phyloP scores from a whole-genome alignment of 192 early-diverging fungal species.

The Linnemannia zychae region DNA sequence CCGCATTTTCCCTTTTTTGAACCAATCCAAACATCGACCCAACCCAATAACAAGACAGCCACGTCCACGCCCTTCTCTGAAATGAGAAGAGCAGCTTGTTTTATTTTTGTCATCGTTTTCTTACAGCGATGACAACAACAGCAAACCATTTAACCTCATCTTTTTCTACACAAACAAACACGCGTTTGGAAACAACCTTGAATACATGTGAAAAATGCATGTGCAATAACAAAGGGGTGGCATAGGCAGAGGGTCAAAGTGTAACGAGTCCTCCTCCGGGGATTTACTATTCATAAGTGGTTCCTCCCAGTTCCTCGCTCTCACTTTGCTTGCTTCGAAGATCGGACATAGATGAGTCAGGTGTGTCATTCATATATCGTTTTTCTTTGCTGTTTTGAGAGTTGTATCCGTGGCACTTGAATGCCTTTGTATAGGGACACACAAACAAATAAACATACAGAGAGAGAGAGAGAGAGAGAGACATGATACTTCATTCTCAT shows the following conservation, averaged over 20 bases:
- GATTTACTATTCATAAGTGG: background rate
- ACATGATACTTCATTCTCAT: background rate
- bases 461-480: background rate
- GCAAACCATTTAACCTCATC: background rate
- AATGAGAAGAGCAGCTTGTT: too few relatives aligned
- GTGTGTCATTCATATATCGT: slow-evolving; percentile 9
- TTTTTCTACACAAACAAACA: background rate
- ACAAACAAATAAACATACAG: background rate
- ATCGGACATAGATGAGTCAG: background rate
- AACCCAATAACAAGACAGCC: background rate
- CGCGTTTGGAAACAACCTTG: background rate
- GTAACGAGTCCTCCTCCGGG: background rate
- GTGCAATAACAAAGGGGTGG: background rate
- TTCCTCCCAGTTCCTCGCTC: too few relatives aligned
- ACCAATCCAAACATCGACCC: background rate
- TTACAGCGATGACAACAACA: background rate
- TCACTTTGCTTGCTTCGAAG: background rate
- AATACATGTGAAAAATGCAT: slow-evolving; percentile 10
- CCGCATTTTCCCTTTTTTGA: slow-evolving; percentile 20
- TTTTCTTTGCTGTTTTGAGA: background rate
- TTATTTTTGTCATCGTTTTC: too few relatives aligned
- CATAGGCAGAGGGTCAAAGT: background rate
- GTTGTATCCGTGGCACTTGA: background rate
- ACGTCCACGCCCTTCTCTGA: background rate
- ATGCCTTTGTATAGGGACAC: background rate